Conservation (phyloP, 768 basidiomycete species). For the Panaeolus cyanescens region DNA sequence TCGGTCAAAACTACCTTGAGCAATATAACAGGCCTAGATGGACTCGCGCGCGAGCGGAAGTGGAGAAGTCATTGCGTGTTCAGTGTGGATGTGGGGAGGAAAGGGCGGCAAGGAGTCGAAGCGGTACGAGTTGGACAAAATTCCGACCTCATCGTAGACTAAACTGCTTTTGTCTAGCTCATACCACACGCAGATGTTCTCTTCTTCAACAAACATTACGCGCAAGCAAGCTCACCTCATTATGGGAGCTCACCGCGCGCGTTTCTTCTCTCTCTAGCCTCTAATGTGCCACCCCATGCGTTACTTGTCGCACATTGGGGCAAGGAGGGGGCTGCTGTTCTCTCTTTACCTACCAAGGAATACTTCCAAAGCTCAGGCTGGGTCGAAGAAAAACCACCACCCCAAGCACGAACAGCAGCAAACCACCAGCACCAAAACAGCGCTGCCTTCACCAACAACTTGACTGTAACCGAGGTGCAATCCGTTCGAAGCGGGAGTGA, state of each 20-base stretch:
- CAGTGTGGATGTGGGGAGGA: conserved; percentile 76
- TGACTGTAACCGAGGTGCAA: conserved; percentile 29
- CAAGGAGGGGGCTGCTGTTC: conserved; percentile 74
- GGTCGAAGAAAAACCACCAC: conserved; percentile 53
- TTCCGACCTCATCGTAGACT: background rate
- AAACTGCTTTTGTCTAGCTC: conserved; percentile 45
- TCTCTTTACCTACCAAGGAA: conserved; percentile 80
- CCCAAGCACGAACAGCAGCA: conserved; percentile 18
- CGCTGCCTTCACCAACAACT: background rate
- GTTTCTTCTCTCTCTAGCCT: conserved; percentile 72
- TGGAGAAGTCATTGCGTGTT: conserved; percentile 85
- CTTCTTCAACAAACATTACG: conserved; percentile 78
- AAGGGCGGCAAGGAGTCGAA: conserved; percentile 76
- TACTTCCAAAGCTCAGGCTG: conserved; percentile 87
- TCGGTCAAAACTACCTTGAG: conserved; percentile 77
- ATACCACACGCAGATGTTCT: conserved; percentile 82
- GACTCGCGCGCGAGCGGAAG: conserved; percentile 78
- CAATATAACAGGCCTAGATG: conserved; percentile 79
- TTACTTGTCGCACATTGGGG: conserved; percentile 86
- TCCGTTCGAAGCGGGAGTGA: conserved; percentile 72
- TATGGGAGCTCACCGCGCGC: conserved; percentile 71
- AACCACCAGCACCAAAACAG: conserved; percentile 7
- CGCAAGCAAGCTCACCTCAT: conserved; percentile 58
- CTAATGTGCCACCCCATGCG: conserved; percentile 70
- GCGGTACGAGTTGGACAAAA: conserved; percentile 50